Base-by-base conservation (phyloP, 1,284 basidiomycete genomes). In the Rhodotorula sp. region DNA sequence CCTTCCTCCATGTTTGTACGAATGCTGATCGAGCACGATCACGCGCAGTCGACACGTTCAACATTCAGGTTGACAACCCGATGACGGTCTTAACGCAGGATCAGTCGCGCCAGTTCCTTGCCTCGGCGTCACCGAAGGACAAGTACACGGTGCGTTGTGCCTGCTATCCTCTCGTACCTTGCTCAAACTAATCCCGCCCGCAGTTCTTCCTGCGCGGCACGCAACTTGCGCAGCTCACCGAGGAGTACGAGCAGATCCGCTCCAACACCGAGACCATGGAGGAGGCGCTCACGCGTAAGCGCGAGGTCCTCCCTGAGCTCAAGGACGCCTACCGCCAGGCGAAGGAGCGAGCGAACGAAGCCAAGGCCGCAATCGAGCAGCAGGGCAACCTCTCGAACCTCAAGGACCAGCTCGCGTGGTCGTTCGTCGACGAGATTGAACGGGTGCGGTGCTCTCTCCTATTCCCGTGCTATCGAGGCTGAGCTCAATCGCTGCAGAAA, bases 171-270 rank as follows among this genome's bases (percentile, higher is more conserved):
- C 56, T 21, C 48, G 0, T 32, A 1, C 13, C n/a, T 34, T 10
- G 25, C 39, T 34, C n/a, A 22, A 54, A 21, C 29, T 39, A 3
- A 29, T 17, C 25, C n/a, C 48, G 13, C n/a, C 3, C 41, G 19
- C 79, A 94, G 91, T 94, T 98, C 81, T 99, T 98, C 86, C 86
- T 98, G 56, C 88, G 89, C 44, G 97, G 97, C 17, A 99, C 96
- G 0, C 92, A 94, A 77, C 88, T 99, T 37, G 88, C 88, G 48
- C 91, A 95, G 79, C 88, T 99, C 34, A 88, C 88, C 10, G 88
- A 92, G 39, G 91, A 95, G 80, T 99, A 99, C 80, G 87, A 90
- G 53, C 84, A 86, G 3, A 91, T 91, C 77, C 82, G 89, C 39
- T 84, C 88, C 69, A 91, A 92, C 79, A 88, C 92, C 76, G 69